These are phyloP conservation scores for Martensiomyces pterosporus DNA, from an alignment of 192 early-diverging fungal species.

Conservation along the genomic window DNA sequence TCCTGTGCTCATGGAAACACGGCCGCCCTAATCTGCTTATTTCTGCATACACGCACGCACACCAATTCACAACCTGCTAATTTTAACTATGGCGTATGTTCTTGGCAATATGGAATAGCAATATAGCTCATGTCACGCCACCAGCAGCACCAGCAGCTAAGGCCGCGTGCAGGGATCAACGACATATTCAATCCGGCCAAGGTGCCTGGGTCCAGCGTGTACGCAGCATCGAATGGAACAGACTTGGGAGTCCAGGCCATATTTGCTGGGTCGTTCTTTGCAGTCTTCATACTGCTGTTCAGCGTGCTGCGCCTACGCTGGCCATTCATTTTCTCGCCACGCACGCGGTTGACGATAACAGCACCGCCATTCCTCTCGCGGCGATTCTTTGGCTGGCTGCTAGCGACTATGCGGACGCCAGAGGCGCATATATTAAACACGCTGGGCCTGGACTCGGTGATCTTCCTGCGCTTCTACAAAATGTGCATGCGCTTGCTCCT, in stretches of 20 bases:
- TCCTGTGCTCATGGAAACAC: too few relatives aligned
- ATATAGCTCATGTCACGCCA: too few relatives aligned
- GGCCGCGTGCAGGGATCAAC: conserved; percentile 23
- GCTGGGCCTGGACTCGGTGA: conserved; percentile 47
- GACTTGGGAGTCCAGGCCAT: conserved; percentile 48
- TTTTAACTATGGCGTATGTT: too few relatives aligned
- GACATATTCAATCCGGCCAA: conserved; percentile 45
- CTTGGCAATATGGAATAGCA: too few relatives aligned
- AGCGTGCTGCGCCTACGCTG: conserved; percentile 37
- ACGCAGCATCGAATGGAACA: conserved; percentile 43
- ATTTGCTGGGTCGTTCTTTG: conserved; percentile 39
- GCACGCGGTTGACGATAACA: conserved; percentile 44
- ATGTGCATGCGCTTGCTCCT: conserved; percentile 46
- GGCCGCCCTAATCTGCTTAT: too few relatives aligned
- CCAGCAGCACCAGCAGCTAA: too few relatives aligned
- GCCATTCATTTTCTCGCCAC: conserved; percentile 48
- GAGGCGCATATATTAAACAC: conserved; percentile 51
- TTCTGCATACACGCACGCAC: too few relatives aligned
- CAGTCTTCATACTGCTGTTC: conserved; percentile 29
- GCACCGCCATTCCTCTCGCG: conserved; percentile 36
- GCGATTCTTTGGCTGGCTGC: conserved; percentile 47
- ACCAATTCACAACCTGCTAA: too few relatives aligned
- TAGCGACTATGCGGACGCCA: conserved; percentile 44
- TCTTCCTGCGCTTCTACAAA: conserved; percentile 52
- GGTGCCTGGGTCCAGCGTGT: conserved; percentile 44